Conservation (phyloP, 2,329 filamentous ascomycete genomes). For the Pleomassaria siparia region DNA sequence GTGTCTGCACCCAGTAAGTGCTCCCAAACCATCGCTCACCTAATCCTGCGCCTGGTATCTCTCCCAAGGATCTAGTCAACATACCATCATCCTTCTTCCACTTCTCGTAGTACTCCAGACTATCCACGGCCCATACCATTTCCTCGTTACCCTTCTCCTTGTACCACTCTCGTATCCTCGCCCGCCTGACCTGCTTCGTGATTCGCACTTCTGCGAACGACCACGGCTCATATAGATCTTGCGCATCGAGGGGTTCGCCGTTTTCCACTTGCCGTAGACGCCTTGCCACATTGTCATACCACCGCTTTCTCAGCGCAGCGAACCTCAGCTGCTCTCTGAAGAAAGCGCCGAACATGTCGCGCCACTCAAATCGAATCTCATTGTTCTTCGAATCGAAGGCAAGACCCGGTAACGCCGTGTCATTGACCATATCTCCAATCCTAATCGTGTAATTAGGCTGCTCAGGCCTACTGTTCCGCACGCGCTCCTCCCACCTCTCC, state of each 20-base stretch:
- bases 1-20: slow-evolving; percentile 28
- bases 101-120: slow-evolving; percentile 27
- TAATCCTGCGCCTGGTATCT: slow-evolving; percentile 29
- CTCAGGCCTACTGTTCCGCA: slow-evolving; percentile 24
- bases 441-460: slow-evolving; percentile 36
- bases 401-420: slow-evolving; percentile 30
- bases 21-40: slow-evolving; percentile 36
- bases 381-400: slow-evolving; percentile 18
- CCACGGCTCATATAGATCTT: slow-evolving; percentile 18
- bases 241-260: slow-evolving; percentile 14
- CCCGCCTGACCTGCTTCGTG: slow-evolving; percentile 25
- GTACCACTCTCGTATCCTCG: slow-evolving; percentile 26
- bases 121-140: slow-evolving; percentile 35
- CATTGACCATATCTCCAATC: slow-evolving; percentile 34
- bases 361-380: slow-evolving; percentile 31
- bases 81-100: slow-evolving; percentile 12
- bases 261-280: slow-evolving; percentile 12
- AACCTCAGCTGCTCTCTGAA: slow-evolving; percentile 33
- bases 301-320: slow-evolving; percentile 9
- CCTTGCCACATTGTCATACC: slow-evolving; percentile 10
- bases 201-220: slow-evolving; percentile 17
- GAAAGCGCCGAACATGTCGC: slow-evolving; percentile 29
- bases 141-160: slow-evolving; percentile 17
- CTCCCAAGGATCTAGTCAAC: slow-evolving; percentile 17
- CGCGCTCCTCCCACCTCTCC: slow-evolving; percentile 31